Evolutionary conservation across 345 rosid genomes (phyloP).

Genomic region (Nasturtium officinale): DNA sequence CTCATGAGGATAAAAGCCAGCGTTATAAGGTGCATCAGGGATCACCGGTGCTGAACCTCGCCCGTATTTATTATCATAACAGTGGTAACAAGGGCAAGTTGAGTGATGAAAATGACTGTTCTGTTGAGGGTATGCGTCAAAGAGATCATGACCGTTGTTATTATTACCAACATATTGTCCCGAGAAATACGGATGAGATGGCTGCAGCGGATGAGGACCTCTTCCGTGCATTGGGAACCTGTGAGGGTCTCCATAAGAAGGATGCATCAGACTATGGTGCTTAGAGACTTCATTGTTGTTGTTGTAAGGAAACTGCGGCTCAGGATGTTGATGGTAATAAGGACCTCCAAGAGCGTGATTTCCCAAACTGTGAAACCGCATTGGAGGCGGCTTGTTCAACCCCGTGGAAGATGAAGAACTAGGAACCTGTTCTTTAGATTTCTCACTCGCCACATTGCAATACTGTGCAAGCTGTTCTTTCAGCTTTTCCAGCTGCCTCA

Average conservation of each 20-base stretch:
- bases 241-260: conserved; percentile 57
- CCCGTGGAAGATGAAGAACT: conserved; percentile 45
- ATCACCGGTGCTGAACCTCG: conserved; percentile 52
- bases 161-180: conserved; percentile 55
- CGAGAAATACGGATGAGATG: conserved; percentile 54
- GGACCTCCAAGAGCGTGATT: conserved; percentile 50
- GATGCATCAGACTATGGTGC: conserved; percentile 47
- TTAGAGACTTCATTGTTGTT: conserved; percentile 48
- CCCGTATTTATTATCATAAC: conserved; percentile 55
- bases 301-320: conserved; percentile 52
- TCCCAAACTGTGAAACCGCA: conserved; percentile 54
- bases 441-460: conserved; percentile 37
- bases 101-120: conserved; percentile 63
- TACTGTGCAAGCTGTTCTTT: conserved; percentile 78
- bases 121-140: conserved; percentile 54
- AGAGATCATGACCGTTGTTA: conserved; percentile 49
- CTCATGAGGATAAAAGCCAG: conserved; percentile 57
- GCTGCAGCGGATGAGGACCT: conserved; percentile 44
- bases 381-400: conserved; percentile 47
- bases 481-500: conserved; percentile 85
- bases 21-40: conserved; percentile 52
- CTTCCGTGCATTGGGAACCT: conserved; percentile 58
- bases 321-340: conserved; percentile 54
- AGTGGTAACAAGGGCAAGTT: conserved; percentile 72
- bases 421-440: conserved; percentile 57